Evolutionary conservation across 805 yeast genomes (phyloP).

Genomic region (Teunomyces aglyptinius): DNA sequence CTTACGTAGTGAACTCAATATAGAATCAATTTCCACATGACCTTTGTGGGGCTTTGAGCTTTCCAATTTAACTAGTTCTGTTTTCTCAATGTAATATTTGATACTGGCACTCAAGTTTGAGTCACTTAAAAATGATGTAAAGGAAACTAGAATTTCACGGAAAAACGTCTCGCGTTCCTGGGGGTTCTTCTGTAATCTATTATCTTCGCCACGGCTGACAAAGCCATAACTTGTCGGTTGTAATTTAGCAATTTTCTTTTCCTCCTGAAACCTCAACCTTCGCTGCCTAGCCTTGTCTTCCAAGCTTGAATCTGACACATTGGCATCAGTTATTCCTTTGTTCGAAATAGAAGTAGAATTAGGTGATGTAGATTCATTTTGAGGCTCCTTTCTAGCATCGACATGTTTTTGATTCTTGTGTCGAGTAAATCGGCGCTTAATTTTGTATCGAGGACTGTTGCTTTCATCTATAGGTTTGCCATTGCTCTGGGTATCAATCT

Average conservation of each 20-base stretch:
- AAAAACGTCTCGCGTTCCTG: conserved; percentile 42
- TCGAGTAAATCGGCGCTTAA: neutral
- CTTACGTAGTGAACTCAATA: conserved; percentile 40
- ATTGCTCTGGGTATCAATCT: neutral
- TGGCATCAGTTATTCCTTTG: neutral
- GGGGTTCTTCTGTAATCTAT: conserved; percentile 44
- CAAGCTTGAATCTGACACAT: neutral
- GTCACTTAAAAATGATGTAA: conserved; percentile 28
- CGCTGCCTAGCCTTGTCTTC: neutral
- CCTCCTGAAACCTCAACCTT: neutral
- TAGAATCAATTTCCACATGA: conserved; percentile 19
- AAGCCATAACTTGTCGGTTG: conserved; percentile 43
- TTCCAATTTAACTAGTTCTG: conserved; percentile 6
- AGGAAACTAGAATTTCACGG: conserved; percentile 31
- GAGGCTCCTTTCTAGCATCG: too few species aligned
- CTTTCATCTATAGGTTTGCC: neutral
- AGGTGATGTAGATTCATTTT: neutral
- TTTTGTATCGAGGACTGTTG: neutral
- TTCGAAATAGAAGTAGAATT: neutral
- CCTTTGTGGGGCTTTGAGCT: neutral
- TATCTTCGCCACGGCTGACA: conserved; percentile 60
- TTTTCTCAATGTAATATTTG: conserved; percentile 8
- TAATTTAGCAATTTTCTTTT: neutral
- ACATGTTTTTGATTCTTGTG: neutral
- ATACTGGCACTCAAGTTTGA: conserved; percentile 11